A percentile compares a stretch with the other conserved stretches of the same genome.
These are phyloP conservation scores for Stenocarpella maydis DNA, from an alignment of 2,329 filamentous ascomycete species.

Conservation along the genomic window DNA sequence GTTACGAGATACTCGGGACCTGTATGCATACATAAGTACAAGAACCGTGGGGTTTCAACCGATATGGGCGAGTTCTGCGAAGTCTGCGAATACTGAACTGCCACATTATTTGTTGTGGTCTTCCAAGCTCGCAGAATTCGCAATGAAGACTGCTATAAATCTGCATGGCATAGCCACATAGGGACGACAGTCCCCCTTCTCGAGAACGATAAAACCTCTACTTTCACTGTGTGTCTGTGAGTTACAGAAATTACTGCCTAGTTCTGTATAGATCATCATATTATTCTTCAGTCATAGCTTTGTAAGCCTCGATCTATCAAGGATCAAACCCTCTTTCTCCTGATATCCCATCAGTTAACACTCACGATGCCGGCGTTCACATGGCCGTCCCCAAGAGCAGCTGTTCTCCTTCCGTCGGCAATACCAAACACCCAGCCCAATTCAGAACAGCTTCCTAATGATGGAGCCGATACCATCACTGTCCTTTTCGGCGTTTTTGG, in stretches of 20 bases:
- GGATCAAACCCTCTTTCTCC: too few relatives aligned
- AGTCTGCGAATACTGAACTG: background rate
- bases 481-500: background rate
- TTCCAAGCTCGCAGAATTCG: background rate
- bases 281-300: too few relatives aligned
- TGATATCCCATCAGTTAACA: background rate
- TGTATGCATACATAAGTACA: too few relatives aligned
- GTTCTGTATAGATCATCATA: too few relatives aligned
- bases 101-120: background rate
- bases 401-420: background rate
- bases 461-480: background rate
- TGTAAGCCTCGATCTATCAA: background rate
- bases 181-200: background rate
- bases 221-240: too few relatives aligned
- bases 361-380: background rate
- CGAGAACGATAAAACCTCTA: background rate
- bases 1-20: too few relatives aligned
- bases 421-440: background rate
- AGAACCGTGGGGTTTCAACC: too few relatives aligned
- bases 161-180: background rate
- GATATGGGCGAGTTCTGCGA: background rate
- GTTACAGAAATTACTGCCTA: too few relatives aligned
- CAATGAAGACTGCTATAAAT: background rate
- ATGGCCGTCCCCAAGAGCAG: background rate
- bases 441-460: background rate